Percentiles rank a stretch among this genome's conserved stretches.
These are phyloP conservation scores for Chrysochromulina tobinii DNA, from an alignment of 78 protist species.

Conservation along the genomic window DNA sequence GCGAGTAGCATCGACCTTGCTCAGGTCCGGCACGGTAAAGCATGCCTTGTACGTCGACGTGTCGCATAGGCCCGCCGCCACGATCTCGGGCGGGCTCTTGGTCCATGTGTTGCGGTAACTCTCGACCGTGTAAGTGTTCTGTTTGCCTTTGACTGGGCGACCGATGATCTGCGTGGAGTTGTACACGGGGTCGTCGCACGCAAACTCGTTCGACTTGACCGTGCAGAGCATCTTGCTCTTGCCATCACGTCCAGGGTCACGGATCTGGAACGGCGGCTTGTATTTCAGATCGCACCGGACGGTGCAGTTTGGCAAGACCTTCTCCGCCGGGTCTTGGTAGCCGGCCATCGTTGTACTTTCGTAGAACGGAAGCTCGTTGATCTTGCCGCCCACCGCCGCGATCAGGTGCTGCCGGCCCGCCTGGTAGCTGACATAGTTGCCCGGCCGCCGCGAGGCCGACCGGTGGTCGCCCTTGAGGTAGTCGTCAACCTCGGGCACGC, in stretches of 20 bases:
- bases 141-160: not conserved
- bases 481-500: not conserved
- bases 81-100: not conserved
- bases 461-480: not conserved
- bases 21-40: not conserved
- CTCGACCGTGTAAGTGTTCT: not conserved
- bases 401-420: not conserved
- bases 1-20: not conserved
- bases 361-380: not conserved
- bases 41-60: not conserved
- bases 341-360: not conserved
- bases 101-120: not conserved
- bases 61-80: not conserved
- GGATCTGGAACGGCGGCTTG: conserved; percentile 7
- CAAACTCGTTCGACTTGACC: not conserved
- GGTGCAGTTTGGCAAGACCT: not conserved
- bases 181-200: not conserved
- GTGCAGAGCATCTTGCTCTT: not conserved
- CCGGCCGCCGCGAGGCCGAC: not conserved
- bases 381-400: not conserved
- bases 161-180: not conserved
- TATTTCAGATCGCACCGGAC: not conserved
- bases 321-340: not conserved
- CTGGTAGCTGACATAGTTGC: not conserved
- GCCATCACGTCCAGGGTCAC: not conserved